Evolutionary conservation across 345 rosid genomes (phyloP).

Genomic region (Euclidium syriacum): DNA sequence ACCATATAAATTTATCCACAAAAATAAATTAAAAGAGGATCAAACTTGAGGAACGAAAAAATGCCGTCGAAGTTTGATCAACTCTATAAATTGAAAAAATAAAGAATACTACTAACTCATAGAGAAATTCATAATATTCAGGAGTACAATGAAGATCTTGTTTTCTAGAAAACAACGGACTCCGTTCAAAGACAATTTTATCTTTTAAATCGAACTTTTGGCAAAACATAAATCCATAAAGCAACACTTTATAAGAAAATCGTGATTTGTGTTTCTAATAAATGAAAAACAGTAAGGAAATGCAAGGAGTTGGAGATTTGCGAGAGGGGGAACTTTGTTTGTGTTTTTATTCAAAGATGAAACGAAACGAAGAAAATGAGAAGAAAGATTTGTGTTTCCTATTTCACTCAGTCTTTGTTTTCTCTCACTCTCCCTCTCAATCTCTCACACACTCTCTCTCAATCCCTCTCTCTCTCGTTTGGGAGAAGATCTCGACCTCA

Average conservation of each 20-base stretch:
- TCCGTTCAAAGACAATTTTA: constrained; percentile 7
- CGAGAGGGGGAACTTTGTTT: not conserved
- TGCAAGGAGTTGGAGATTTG: constrained; percentile 42
- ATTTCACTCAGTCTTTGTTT: not conserved
- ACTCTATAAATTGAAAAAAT: not conserved
- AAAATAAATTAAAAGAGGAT: constrained; percentile 13
- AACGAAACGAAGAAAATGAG: not conserved
- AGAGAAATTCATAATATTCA: constrained; percentile 2
- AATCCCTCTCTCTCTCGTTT: constrained; percentile 3
- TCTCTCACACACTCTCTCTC: not conserved
- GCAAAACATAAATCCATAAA: constrained; percentile 48
- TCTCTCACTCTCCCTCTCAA: not conserved
- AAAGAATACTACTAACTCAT: constrained; percentile 1
- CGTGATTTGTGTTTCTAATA: constrained; percentile 9
- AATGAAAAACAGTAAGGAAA: constrained; percentile 59
- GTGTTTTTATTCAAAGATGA: not conserved
- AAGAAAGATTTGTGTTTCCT: constrained; percentile 1
- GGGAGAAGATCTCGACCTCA: constrained; percentile 29
- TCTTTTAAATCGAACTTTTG: constrained; percentile 24
- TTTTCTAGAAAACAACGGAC: constrained; percentile 71
- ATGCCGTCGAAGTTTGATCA: constrained; percentile 59
- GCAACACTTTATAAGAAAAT: constrained; percentile 47
- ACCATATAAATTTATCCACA: constrained; percentile 7
- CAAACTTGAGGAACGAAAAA: constrained; percentile 55
- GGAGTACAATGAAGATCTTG: constrained; percentile 40